Evolutionary conservation across 208 protist species (phyloP).

Genomic region (Leishmania tarentolae): DNA sequence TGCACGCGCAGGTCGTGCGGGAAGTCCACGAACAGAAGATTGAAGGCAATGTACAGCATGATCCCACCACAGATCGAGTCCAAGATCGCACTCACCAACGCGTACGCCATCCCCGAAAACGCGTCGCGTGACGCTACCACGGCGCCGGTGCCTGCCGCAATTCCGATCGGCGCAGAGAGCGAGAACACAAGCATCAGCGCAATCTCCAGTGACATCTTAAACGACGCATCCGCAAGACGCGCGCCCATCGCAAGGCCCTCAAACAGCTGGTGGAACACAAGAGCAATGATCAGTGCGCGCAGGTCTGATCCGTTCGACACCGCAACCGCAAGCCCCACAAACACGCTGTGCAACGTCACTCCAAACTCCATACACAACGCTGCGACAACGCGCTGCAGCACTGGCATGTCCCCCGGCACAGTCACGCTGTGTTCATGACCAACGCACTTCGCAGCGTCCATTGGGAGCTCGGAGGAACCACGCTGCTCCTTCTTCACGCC

Average conservation of each 20-base stretch:
- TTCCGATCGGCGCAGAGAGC: constrained; percentile 51
- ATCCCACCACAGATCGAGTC: constrained; percentile 71
- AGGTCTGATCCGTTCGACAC: constrained; percentile 39
- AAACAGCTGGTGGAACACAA: constrained; percentile 76
- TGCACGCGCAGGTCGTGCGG: constrained; percentile 39
- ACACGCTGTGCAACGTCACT: constrained; percentile 69
- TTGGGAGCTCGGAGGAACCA: neutral
- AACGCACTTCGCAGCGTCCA: neutral
- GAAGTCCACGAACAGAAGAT: constrained; percentile 66
- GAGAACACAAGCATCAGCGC: constrained; percentile 48
- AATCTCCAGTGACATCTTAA: constrained; percentile 41
- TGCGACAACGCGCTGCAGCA: constrained; percentile 30
- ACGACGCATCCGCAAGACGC: constrained; percentile 54
- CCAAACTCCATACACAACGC: constrained; percentile 74
- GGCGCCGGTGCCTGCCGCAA: constrained; percentile 32
- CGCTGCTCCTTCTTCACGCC: neutral
- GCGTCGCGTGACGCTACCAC: constrained; percentile 26
- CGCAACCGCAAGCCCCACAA: constrained; percentile 58
- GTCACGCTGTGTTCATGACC: constrained; percentile 29
- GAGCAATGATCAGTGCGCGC: constrained; percentile 46
- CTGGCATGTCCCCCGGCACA: constrained; percentile 17
- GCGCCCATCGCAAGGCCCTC: constrained; percentile 66
- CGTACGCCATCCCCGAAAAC: constrained; percentile 34
- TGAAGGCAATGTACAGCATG: constrained; percentile 73
- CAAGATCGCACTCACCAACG: constrained; percentile 41